Percentiles rank a stretch among this genome's conserved stretches.
Evolutionary conservation across 78 protist genomes (phyloP).

Genomic region (Guillardia theta): DNA sequence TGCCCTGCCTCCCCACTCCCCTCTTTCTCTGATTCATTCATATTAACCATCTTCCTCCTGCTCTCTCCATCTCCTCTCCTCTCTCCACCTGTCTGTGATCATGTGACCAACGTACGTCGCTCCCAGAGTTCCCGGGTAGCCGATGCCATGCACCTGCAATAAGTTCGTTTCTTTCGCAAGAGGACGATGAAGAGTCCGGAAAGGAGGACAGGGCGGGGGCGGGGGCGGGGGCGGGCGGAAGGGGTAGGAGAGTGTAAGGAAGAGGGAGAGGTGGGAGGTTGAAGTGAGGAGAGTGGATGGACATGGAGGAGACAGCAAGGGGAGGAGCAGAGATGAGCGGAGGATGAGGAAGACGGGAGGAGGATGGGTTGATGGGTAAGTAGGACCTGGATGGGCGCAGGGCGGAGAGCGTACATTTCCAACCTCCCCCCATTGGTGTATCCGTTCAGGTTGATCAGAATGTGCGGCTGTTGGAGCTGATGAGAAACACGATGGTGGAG

Average conservation of each 20-base stretch:
- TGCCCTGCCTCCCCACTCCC: no score
- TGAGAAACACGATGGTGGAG: background rate
- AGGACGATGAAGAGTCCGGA: background rate
- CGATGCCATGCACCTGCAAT: background rate
- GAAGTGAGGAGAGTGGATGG: background rate
- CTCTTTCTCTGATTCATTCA: no score
- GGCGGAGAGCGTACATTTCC: background rate
- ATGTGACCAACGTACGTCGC: background rate
- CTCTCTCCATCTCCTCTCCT: no score
- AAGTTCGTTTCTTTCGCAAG: background rate
- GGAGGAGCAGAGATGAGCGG: background rate
- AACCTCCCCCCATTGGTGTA: slow-evolving; percentile 25
- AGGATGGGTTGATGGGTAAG: background rate
- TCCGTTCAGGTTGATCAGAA: slow-evolving; percentile 2
- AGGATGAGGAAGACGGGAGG: background rate
- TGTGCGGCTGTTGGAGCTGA: background rate
- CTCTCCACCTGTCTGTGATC: background rate
- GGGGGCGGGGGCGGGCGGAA: no score
- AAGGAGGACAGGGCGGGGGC: no score
- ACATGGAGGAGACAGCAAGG: background rate
- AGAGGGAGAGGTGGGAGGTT: background rate
- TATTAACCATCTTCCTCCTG: no score
- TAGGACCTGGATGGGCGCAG: background rate
- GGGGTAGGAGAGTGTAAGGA: no score
- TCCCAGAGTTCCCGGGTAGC: slow-evolving; percentile 17